phyloP scores from a whole-genome alignment of 805 yeast genomes.

The Cyberlindnera lachancei region DNA sequence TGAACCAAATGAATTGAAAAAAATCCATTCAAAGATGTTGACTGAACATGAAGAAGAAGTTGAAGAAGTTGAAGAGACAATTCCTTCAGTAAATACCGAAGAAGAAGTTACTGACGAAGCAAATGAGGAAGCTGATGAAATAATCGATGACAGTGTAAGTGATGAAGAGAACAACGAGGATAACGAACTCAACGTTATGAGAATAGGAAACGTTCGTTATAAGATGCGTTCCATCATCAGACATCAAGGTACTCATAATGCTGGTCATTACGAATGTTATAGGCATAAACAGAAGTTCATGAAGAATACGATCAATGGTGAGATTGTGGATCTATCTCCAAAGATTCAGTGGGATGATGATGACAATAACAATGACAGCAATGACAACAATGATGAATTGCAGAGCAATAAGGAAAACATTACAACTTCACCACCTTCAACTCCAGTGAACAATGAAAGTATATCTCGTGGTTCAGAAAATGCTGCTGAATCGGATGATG shows the following conservation, averaged over 20 bases:
- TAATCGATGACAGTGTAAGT: conserved; percentile 1
- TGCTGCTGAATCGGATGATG: conserved; percentile 13
- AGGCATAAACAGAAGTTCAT: conserved; percentile 60
- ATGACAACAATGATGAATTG: too few relatives aligned
- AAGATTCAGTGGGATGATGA: conserved; percentile 16
- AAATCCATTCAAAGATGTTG: conserved; percentile 20
- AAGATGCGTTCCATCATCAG: conserved; percentile 64
- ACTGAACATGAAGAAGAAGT: conserved; percentile 16
- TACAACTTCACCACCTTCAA: not conserved
- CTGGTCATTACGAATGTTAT: conserved; percentile 89
- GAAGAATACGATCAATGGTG: conserved; percentile 21
- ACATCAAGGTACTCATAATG: conserved; percentile 82
- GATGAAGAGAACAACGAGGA: conserved; percentile 14
- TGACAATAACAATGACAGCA: conserved; percentile 4
- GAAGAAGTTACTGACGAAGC: conserved; percentile 3
- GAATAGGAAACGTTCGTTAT: conserved; percentile 37
- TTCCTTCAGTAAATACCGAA: conserved; percentile 12
- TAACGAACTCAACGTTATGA: conserved; percentile 19
- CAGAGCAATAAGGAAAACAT: too few relatives aligned
- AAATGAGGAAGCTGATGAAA: conserved; percentile 9
- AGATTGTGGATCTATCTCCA: conserved; percentile 26
- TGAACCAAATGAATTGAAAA: conserved; percentile 17
- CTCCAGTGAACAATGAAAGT: conserved; percentile 5
- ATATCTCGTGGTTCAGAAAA: conserved; percentile 11
- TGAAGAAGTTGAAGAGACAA: conserved; percentile 2